Conservation (phyloP, 805 yeast species). For the Starmera dryadoides region DNA sequence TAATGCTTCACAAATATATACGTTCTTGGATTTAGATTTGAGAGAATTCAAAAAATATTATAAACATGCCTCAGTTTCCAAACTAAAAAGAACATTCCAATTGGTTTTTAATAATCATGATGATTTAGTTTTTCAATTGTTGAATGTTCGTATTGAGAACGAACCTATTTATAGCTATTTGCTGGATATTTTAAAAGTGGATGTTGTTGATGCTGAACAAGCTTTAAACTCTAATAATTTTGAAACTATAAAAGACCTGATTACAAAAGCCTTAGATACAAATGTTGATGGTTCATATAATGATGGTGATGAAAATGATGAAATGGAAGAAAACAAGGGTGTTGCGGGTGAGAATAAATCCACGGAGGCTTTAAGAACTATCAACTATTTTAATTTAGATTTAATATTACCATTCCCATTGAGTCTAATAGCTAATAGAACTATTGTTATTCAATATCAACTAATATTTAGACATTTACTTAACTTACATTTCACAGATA, state of each 20-base stretch:
- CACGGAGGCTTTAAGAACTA: constrained; percentile 30
- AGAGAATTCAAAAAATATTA: constrained; percentile 42
- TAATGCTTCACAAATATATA: constrained; percentile 41
- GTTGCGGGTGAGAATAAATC: constrained; percentile 2
- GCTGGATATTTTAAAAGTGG: constrained; percentile 42
- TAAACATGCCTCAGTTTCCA: constrained; percentile 21
- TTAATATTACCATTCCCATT: constrained; percentile 80
- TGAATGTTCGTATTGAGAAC: constrained; percentile 33
- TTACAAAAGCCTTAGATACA: constrained; percentile 32
- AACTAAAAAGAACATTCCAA: constrained; percentile 25
- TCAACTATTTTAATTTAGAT: constrained; percentile 49
- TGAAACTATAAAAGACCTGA: constrained; percentile 34
- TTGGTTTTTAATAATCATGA: constrained; percentile 3
- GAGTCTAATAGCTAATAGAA: constrained; percentile 64
- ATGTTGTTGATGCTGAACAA: constrained; percentile 47
- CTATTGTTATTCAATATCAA: constrained; percentile 72
- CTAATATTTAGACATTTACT: constrained; percentile 66
- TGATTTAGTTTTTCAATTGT: constrained; percentile 19
- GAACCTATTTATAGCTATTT: constrained; percentile 33
- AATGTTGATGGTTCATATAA: constrained; percentile 5
- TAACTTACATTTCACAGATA: constrained; percentile 55
- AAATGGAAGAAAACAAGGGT: neutral
- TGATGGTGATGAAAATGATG: too few species aligned
- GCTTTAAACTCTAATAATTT: constrained; percentile 39
- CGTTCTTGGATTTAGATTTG: constrained; percentile 43